phyloP scores from a whole-genome alignment of 768 basidiomycete genomes.

The Lentinula guzmanii region DNA sequence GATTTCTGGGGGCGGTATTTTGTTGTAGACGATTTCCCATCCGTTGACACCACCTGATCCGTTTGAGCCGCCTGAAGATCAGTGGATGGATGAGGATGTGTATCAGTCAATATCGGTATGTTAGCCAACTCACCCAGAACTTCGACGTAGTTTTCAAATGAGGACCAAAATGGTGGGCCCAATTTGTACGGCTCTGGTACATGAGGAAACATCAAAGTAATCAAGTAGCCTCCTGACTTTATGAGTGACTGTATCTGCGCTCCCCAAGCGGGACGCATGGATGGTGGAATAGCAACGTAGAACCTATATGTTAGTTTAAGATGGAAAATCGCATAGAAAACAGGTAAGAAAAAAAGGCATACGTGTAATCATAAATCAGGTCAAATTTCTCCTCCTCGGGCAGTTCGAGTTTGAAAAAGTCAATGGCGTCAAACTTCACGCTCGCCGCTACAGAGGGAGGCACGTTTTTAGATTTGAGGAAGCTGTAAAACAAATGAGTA shows the following conservation, averaged over 20 bases:
- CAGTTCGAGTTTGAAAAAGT: slow-evolving; percentile 49
- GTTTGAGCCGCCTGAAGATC: background rate
- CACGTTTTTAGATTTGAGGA: slow-evolving; percentile 6
- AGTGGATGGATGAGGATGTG: background rate
- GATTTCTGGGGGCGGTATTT: slow-evolving; percentile 35
- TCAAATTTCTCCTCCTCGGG: slow-evolving; percentile 37
- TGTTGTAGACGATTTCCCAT: slow-evolving; percentile 52
- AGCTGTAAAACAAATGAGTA: background rate
- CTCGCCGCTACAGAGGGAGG: slow-evolving; percentile 17
- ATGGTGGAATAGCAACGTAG: slow-evolving; percentile 66
- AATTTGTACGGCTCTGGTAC: slow-evolving; percentile 27
- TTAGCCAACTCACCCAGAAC: slow-evolving; percentile 27
- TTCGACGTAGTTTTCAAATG: slow-evolving; percentile 48
- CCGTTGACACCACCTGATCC: slow-evolving; percentile 12
- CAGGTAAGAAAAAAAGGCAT: slow-evolving; percentile 4
- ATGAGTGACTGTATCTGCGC: slow-evolving; percentile 46
- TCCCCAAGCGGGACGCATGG: slow-evolving; percentile 49
- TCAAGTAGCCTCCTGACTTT: slow-evolving; percentile 56
- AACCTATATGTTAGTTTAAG: slow-evolving; percentile 33
- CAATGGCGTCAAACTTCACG: slow-evolving; percentile 32
- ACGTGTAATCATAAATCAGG: slow-evolving; percentile 65
- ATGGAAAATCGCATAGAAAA: background rate
- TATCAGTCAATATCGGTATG: background rate
- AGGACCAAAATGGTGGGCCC: slow-evolving; percentile 62
- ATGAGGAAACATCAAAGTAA: slow-evolving; percentile 57